These are phyloP conservation scores for Aspergillus sp. DNA, from an alignment of 2,329 filamentous ascomycete genomes.

Conservation along the genomic window DNA sequence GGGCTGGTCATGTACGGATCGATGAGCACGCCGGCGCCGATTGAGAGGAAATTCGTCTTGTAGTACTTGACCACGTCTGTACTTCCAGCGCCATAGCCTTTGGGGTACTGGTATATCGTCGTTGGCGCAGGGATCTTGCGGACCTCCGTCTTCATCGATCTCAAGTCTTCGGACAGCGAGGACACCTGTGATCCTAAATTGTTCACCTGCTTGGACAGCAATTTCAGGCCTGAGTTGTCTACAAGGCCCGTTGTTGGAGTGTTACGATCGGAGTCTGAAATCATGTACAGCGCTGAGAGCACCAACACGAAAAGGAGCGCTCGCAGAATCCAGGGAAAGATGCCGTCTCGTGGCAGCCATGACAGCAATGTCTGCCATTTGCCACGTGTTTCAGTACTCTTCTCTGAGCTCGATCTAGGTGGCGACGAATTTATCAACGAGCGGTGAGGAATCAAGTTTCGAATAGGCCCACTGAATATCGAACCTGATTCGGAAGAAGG, in stretches of 20 bases:
- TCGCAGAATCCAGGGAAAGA: slow-evolving; percentile 14
- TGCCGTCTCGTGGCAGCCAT: not conserved
- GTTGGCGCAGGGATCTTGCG: slow-evolving; percentile 25
- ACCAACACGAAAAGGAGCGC: slow-evolving; percentile 2
- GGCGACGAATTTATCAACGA: not conserved
- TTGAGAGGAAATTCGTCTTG: slow-evolving; percentile 75
- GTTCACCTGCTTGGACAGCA: slow-evolving; percentile 33
- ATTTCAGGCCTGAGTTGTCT: slow-evolving; percentile 29
- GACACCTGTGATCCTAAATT: slow-evolving; percentile 37
- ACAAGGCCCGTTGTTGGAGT: slow-evolving; percentile 10
- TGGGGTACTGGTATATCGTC: slow-evolving; percentile 19
- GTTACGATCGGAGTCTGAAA: not conserved
- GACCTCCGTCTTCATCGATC: slow-evolving; percentile 11
- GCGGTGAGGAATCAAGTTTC: not conserved
- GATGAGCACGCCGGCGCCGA: slow-evolving; percentile 68
- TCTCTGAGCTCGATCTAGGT: not conserved
- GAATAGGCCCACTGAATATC: not conserved
- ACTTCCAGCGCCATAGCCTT: not conserved
- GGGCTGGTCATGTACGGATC: slow-evolving; percentile 65
- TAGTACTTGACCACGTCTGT: slow-evolving; percentile 20
- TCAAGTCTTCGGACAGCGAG: slow-evolving; percentile 22
- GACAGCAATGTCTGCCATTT: not conserved
- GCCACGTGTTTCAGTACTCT: not conserved
- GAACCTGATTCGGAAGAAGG: not conserved
- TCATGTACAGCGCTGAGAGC: not conserved